Evolutionary conservation across 2,329 filamentous ascomycete species (phyloP).

Genomic region (Camillea tinctor): DNA sequence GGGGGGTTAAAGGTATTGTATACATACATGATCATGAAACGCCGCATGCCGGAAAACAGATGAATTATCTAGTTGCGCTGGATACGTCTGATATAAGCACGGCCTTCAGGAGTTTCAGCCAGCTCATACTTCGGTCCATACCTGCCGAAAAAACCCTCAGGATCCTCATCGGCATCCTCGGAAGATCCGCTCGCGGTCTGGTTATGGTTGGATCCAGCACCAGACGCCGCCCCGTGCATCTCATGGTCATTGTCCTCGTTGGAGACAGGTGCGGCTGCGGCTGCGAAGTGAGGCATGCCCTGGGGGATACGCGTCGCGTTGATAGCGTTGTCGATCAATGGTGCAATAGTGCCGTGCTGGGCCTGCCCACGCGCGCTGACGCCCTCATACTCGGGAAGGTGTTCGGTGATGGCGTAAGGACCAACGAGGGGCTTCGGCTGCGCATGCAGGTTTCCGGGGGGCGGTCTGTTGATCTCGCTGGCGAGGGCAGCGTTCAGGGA

Average conservation of each 20-base stretch:
- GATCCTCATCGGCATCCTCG: too few species aligned
- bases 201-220: not conserved
- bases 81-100: not conserved
- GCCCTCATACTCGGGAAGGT: not conserved
- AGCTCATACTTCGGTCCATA: not conserved
- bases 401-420: not conserved
- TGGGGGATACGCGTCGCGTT: not conserved
- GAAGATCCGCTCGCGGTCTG: too few species aligned
- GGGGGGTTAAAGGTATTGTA: not conserved
- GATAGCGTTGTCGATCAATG: not conserved
- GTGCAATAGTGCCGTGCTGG: not conserved
- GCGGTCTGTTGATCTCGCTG: not conserved
- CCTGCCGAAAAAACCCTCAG: too few species aligned
- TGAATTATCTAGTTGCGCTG: not conserved
- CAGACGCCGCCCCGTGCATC: not conserved
- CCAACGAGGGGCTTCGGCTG: not conserved
- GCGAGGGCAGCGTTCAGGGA: not conserved
- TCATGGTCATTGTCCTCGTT: not conserved
- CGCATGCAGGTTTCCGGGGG: not conserved
- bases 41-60: not conserved
- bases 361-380: not conserved
- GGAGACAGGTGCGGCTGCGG: not conserved
- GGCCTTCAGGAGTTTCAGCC: not conserved
- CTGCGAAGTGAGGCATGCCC: not conserved
- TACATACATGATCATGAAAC: not conserved